Percentiles rank a stretch among this genome's conserved stretches.
phyloP scores from a whole-genome alignment of 495 filamentous ascomycete genomes.

The Neurospora discreta region DNA sequence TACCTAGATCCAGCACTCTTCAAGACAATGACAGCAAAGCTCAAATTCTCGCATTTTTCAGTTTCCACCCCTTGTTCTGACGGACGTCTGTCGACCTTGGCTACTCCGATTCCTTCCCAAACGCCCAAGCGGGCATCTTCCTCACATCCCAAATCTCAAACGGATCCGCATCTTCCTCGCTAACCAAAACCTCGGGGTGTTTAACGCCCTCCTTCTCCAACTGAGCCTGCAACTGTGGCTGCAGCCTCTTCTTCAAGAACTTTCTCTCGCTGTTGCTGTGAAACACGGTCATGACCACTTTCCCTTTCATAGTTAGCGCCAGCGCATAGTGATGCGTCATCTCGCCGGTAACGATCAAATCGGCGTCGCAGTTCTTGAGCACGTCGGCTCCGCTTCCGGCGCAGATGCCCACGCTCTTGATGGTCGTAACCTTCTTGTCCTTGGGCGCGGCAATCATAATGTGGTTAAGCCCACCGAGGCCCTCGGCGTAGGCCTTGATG shows the following conservation, averaged over 20 bases:
- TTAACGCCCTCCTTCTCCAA: conserved; percentile 39
- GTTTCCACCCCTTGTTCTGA: not conserved
- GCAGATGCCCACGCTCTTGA: conserved; percentile 49
- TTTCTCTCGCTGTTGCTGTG: conserved; percentile 86
- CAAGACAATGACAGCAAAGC: not conserved
- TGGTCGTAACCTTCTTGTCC: conserved; percentile 2
- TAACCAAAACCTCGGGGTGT: conserved; percentile 54
- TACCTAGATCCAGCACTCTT: not conserved
- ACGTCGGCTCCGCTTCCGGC: conserved; percentile 74
- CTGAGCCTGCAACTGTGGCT: conserved; percentile 44
- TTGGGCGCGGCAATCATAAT: conserved; percentile 32
- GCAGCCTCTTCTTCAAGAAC: conserved; percentile 63
- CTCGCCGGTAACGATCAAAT: conserved; percentile 84
- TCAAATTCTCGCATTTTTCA: not conserved
- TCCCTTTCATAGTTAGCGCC: conserved; percentile 77
- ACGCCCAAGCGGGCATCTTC: conserved; percentile 8
- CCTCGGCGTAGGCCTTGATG: conserved; percentile 37
- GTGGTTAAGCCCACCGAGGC: conserved; percentile 25
- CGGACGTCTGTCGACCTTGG: not conserved
- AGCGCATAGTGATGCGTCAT: conserved; percentile 87
- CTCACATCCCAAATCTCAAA: conserved; percentile 36
- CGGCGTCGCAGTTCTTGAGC: conserved; percentile 54
- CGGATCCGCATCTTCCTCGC: conserved; percentile 65
- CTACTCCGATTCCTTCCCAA: not conserved
- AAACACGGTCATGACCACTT: conserved; percentile 70